Evolutionary conservation across 345 rosid genomes (phyloP).

Genomic region (Eucalyptus curtisii): DNA sequence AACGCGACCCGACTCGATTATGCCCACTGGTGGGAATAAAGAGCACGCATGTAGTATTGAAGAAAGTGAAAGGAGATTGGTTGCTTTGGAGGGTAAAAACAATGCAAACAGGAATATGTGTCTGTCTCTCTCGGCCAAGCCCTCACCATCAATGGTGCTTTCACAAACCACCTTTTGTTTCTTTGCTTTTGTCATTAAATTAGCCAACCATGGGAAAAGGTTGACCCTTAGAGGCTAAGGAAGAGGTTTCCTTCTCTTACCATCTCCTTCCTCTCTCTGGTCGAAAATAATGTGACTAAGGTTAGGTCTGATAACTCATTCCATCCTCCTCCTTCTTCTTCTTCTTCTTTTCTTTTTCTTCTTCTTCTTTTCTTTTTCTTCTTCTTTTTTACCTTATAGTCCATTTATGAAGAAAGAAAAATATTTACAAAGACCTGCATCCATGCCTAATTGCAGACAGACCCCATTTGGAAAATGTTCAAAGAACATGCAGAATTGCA

Average conservation of each 20-base stretch:
- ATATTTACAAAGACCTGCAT: neutral
- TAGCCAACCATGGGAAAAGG: neutral
- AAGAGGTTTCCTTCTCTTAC: neutral
- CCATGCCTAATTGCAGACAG: neutral
- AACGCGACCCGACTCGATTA: neutral
- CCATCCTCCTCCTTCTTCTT: neutral
- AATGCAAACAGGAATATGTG: conserved; percentile 12
- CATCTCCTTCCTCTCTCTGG: neutral
- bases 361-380: too few relatives aligned
- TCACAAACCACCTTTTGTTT: neutral
- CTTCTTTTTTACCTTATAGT: neutral
- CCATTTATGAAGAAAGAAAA: neutral
- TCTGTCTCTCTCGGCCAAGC: neutral
- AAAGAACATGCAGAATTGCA: neutral
- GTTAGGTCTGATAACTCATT: neutral
- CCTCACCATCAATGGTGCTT: conserved; percentile 21
- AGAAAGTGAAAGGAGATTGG: neutral
- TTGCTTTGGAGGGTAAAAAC: neutral
- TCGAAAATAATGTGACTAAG: neutral
- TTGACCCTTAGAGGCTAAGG: neutral
- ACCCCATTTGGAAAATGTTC: neutral
- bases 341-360: neutral
- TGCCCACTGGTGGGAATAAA: neutral
- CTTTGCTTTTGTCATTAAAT: neutral
- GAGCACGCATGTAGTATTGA: neutral